Evolutionary conservation across 495 filamentous ascomycete species (phyloP), one percentile per base, ranked within the genome.

Genomic region (Penicillium bovifimosum): DNA sequence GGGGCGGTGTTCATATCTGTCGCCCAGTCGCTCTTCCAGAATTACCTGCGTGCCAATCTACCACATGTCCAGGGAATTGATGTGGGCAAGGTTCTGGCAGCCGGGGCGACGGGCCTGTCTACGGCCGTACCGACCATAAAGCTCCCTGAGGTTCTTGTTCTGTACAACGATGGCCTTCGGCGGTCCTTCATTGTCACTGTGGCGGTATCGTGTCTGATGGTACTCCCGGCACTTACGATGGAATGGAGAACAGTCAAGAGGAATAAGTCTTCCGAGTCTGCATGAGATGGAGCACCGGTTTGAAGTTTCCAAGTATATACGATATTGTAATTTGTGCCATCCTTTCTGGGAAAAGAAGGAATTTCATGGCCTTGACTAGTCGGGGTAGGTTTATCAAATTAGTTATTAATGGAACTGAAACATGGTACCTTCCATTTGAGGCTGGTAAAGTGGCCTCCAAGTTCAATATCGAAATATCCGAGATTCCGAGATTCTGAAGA

Each of bases 1-100:
- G 83, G 81, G 39, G 81, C 83, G 8, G 61, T 90, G 7, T 88
- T 86, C 47, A 73, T 80, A 0, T 76, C 80, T 1, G 74, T 86
- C 27, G 79, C 76, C 0, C 78, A 86, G 62, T 77, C 75, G 35
- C 71, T 86, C 34, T 72, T 85, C 41, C 77, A 68, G 52, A 82
- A 78, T 49, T 63, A 76, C 20, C 70, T 86, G 9, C 67, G 75
- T 11, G 52, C 63, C 0, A 63, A 67, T 27, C 59, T 84, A 4
- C 45, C 63, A 1, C 34, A 14, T 8, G 61, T 83, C 10, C 69
- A 71, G 2, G 74, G 72, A 0, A 65, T 85, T 10, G 58, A 79
- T 32, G n/a, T 55, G 81, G 5, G 44, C 66, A 14, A 52, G 3
- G 41, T 59, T 18, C 38, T 61, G 9, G 32, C 13, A 6, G 38